Conservation (phyloP, 305 asterid genomes). For the Fraxinus nigra region DNA sequence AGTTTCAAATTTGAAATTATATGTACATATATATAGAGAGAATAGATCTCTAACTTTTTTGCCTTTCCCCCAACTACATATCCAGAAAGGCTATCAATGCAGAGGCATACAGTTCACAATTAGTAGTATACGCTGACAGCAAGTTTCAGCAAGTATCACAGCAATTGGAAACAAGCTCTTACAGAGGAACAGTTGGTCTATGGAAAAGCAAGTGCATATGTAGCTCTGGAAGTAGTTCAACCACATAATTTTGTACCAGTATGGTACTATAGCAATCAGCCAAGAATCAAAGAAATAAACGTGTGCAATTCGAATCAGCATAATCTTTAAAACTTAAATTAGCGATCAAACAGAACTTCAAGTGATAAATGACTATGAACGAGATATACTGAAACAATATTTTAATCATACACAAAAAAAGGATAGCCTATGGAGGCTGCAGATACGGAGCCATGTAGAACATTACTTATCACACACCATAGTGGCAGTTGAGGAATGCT, state of each 20-base stretch:
- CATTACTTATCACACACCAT: not conserved
- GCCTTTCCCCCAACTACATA: not conserved
- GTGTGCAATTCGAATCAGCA: conserved; percentile 1
- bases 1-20: not conserved
- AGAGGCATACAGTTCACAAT: not conserved
- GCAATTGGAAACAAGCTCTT: not conserved
- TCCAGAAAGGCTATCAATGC: not conserved
- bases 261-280: conserved; percentile 5
- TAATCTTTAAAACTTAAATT: not conserved
- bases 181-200: not conserved
- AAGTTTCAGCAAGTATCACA: not conserved
- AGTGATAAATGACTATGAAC: conserved; percentile 9
- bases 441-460: not conserved
- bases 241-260: not conserved
- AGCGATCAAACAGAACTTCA: not conserved
- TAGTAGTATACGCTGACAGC: not conserved
- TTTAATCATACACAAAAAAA: not conserved
- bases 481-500: conserved; percentile 5
- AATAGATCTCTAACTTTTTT: not conserved
- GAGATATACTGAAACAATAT: not conserved
- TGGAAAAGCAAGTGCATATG: not conserved
- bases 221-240: conserved; percentile 2
- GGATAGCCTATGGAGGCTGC: not conserved
- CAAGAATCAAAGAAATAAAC: conserved; percentile 7
- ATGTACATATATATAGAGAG: not conserved